These are phyloP conservation scores for Grosmannia clavigera DNA, from an alignment of 2,329 filamentous ascomycete genomes.

Conservation along the genomic window DNA sequence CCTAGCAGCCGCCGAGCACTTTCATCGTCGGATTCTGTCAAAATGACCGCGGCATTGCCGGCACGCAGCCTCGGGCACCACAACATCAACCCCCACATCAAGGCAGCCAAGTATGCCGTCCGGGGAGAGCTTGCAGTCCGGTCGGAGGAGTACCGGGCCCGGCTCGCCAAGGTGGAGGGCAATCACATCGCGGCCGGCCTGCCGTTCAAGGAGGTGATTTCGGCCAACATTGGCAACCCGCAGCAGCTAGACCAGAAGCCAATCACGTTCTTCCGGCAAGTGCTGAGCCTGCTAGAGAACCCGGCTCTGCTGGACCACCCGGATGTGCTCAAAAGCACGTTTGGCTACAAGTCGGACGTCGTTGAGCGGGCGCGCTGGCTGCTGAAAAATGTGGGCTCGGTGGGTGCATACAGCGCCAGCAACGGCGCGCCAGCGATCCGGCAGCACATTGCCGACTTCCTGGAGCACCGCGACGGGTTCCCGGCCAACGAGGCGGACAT, in stretches of 20 bases:
- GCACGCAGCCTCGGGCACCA: slow-evolving; percentile 51
- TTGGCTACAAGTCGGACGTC: slow-evolving; percentile 86
- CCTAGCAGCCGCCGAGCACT: background rate
- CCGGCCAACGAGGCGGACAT: slow-evolving; percentile 68
- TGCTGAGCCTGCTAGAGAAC: slow-evolving; percentile 86
- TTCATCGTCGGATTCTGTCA: slow-evolving; percentile 3
- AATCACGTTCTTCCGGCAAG: slow-evolving; percentile 97
- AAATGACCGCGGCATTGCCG: slow-evolving; percentile 23
- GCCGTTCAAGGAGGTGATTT: slow-evolving; percentile 84
- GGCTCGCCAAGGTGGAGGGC: slow-evolving; percentile 46
- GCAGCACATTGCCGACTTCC: slow-evolving; percentile 82
- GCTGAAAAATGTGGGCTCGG: slow-evolving; percentile 72
- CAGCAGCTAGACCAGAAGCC: slow-evolving; percentile 99
- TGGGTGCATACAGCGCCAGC: slow-evolving; percentile 93
- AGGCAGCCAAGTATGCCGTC: slow-evolving; percentile 86
- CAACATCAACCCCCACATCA: slow-evolving; percentile 88
- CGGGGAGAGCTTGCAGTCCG: slow-evolving; percentile 90
- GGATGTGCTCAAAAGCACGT: slow-evolving; percentile 57
- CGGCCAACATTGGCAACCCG: slow-evolving; percentile 97
- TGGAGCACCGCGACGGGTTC: slow-evolving; percentile 85
- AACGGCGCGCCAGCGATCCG: slow-evolving; percentile 79
- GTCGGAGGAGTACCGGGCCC: slow-evolving; percentile 78
- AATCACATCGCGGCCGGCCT: slow-evolving; percentile 28
- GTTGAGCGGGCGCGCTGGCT: slow-evolving; percentile 72
- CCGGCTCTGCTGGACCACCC: slow-evolving; percentile 72